Conservation (phyloP, 441 rosid species). For the Jatropha multifida region DNA sequence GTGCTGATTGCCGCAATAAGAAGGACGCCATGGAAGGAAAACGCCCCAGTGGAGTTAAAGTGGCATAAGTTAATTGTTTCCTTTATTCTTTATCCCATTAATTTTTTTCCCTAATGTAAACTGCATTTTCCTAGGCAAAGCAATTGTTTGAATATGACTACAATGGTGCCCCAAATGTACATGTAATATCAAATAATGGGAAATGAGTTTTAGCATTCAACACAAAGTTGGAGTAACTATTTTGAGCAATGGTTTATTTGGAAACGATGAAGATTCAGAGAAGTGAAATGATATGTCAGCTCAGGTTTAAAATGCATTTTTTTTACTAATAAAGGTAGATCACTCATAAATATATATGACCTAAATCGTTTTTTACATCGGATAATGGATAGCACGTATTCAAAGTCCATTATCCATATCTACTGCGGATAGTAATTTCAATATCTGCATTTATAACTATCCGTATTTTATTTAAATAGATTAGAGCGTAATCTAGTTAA, state of each 20-base stretch:
- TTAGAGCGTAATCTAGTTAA: no score
- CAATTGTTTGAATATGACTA: conserved; percentile 27
- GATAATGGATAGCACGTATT: no score
- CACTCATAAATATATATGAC: no score
- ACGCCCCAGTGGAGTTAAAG: conserved; percentile 70
- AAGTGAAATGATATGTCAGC: not conserved
- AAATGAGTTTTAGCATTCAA: conserved; percentile 27
- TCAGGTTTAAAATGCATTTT: no score
- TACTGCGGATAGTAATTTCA: no score
- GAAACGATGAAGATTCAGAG: not conserved
- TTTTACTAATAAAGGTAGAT: no score
- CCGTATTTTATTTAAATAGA: no score
- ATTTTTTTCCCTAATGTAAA: conserved; percentile 15
- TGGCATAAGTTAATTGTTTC: conserved; percentile 39
- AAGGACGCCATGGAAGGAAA: conserved; percentile 96
- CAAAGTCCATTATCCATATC: no score
- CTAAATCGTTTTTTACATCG: no score
- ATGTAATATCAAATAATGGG: conserved; percentile 35
- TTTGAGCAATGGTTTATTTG: not conserved
- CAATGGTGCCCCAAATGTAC: conserved; percentile 33
- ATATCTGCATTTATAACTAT: no score
- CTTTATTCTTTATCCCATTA: conserved; percentile 34
- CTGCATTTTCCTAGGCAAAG: conserved; percentile 26
- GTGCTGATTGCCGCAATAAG: conserved; percentile 65
- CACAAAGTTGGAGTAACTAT: not conserved